Evolutionary conservation across 768 basidiomycete genomes (phyloP).

Genomic region (Lanmaoa rubissima): DNA sequence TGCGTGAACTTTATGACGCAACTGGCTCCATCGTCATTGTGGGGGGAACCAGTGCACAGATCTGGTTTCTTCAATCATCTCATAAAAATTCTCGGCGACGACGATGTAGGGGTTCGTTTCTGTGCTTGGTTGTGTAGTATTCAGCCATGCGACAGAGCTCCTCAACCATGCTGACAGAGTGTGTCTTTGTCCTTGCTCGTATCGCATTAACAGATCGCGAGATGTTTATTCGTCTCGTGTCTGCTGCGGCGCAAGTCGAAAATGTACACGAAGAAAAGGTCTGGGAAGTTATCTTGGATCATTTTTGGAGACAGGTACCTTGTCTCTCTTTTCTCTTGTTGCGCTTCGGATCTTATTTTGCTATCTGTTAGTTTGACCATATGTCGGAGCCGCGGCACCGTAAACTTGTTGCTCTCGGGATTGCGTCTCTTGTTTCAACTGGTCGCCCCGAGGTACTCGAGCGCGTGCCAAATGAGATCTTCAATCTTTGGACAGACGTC

Average conservation of each 20-base stretch:
- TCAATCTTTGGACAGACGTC: slow-evolving; percentile 87
- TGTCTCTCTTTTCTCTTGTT: not conserved
- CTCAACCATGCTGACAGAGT: slow-evolving; percentile 53
- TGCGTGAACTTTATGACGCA: slow-evolving; percentile 61
- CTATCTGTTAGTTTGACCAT: slow-evolving; percentile 69
- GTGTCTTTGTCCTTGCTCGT: slow-evolving; percentile 72
- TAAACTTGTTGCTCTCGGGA: slow-evolving; percentile 81
- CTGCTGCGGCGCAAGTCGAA: slow-evolving; percentile 51
- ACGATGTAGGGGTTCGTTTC: slow-evolving; percentile 50
- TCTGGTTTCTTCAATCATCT: slow-evolving; percentile 71
- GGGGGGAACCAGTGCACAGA: slow-evolving; percentile 71
- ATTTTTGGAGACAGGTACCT: slow-evolving; percentile 79
- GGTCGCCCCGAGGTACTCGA: slow-evolving; percentile 70
- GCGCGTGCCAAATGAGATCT: slow-evolving; percentile 70
- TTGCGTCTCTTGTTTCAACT: slow-evolving; percentile 74
- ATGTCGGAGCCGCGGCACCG: slow-evolving; percentile 84
- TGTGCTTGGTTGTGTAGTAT: not conserved
- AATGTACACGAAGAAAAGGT: slow-evolving; percentile 51
- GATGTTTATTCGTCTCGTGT: slow-evolving; percentile 70
- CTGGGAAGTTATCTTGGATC: slow-evolving; percentile 67
- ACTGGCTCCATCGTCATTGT: slow-evolving; percentile 56
- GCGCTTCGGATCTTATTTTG: not conserved
- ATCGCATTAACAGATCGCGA: slow-evolving; percentile 63
- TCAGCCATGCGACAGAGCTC: slow-evolving; percentile 26
- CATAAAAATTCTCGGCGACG: slow-evolving; percentile 58